phyloP scores from a whole-genome alignment of 495 filamentous ascomycete genomes.

The Margaritispora aquatica region DNA sequence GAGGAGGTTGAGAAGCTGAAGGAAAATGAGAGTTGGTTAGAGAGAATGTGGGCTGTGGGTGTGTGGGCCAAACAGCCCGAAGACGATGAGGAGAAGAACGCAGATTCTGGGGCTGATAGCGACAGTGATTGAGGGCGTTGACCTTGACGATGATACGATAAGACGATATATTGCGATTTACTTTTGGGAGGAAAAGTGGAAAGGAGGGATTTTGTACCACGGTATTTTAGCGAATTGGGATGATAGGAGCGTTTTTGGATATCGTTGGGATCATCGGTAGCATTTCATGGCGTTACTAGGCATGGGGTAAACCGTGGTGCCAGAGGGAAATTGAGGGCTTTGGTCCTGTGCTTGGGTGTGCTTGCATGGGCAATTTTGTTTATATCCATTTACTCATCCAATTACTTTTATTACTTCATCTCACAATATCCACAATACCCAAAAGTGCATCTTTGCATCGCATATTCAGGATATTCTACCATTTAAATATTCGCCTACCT shows the following conservation, averaged over 20 bases:
- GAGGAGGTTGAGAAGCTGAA: conserved; percentile 29
- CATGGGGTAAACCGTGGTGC: background rate
- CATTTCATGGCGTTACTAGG: background rate
- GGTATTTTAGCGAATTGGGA: no score
- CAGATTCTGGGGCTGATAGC: background rate
- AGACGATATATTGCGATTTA: background rate
- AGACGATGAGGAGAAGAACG: background rate
- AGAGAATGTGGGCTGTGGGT: background rate
- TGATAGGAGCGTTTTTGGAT: no score
- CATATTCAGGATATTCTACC: no score
- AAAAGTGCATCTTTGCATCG: no score
- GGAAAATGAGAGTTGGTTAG: conserved; percentile 14
- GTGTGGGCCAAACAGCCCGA: background rate
- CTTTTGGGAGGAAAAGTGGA: background rate
- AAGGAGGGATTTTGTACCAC: no score
- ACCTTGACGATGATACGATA: background rate
- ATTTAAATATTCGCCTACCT: no score
- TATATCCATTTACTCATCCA: no score
- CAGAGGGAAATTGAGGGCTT: no score
- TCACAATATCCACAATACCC: no score
- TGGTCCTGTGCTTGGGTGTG: background rate
- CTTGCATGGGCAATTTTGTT: no score
- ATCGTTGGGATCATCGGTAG: background rate
- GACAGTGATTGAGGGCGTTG: background rate
- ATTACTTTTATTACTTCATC: no score